Evolutionary conservation across 2,329 filamentous ascomycete species (phyloP).

Genomic region (Lasiodiplodia sp.): DNA sequence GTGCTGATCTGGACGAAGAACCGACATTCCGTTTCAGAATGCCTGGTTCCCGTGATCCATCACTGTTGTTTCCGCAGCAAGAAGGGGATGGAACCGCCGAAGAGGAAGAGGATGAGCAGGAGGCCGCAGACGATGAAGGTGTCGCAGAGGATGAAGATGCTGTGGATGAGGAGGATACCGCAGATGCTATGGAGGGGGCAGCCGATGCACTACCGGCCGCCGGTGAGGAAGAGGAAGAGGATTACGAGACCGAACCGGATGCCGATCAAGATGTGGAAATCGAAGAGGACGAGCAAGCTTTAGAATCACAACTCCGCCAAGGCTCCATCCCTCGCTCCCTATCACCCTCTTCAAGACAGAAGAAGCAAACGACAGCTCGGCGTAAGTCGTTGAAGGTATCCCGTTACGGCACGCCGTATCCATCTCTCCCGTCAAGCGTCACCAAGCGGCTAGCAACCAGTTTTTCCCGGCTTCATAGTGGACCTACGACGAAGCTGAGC

Average conservation of each 20-base stretch:
- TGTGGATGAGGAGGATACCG: conserved; percentile 37
- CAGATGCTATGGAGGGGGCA: conserved; percentile 41
- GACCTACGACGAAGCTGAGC: conserved; percentile 71
- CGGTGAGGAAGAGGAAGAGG: conserved; percentile 33
- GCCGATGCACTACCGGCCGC: background rate
- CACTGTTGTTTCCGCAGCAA: conserved; percentile 29
- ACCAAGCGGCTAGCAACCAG: conserved; percentile 76
- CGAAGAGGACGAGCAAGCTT: conserved; percentile 19
- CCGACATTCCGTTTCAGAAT: conserved; percentile 50
- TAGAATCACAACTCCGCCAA: conserved; percentile 18
- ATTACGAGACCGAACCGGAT: conserved; percentile 33
- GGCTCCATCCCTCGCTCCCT: conserved; percentile 10
- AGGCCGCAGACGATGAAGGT: conserved; percentile 43
- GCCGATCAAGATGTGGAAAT: conserved; percentile 24
- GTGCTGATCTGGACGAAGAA: conserved; percentile 38
- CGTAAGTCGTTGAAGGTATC: conserved; percentile 67
- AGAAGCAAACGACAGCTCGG: conserved; percentile 42
- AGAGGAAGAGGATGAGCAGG: conserved; percentile 32
- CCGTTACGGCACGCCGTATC: conserved; percentile 76
- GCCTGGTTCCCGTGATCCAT: conserved; percentile 40
- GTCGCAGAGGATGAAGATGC: conserved; percentile 34
- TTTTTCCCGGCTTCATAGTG: conserved; percentile 71
- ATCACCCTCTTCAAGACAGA: background rate
- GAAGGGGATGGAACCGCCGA: conserved; percentile 26
- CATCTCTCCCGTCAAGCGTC: conserved; percentile 73